phyloP scores from a whole-genome alignment of 352 stramenopile genomes.

The Globisporangium cylindrosporum region DNA sequence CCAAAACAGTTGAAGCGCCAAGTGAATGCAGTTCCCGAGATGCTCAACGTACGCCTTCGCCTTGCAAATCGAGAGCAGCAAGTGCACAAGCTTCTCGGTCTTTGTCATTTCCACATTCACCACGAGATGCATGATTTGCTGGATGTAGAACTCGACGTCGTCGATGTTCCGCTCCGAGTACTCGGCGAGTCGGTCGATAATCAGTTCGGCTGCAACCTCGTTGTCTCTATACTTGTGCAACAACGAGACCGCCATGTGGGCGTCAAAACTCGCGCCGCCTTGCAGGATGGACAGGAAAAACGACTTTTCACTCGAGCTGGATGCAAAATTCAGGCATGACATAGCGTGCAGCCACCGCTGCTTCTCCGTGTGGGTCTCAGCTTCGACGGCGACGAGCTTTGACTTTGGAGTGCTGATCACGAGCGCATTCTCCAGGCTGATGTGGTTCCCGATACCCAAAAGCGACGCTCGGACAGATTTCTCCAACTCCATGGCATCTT shows the following conservation, averaged over 20 bases:
- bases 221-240: constrained; percentile 78
- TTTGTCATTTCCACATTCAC: constrained; percentile 60
- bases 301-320: constrained; percentile 41
- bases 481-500: constrained; percentile 61
- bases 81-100: constrained; percentile 63
- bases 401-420: constrained; percentile 73
- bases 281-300: constrained; percentile 59
- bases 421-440: constrained; percentile 49
- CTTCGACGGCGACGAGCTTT: constrained; percentile 64
- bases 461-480: constrained; percentile 45
- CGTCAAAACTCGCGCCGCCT: constrained; percentile 52
- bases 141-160: constrained; percentile 83
- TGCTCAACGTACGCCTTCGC: constrained; percentile 76
- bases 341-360: constrained; percentile 74
- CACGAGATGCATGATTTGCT: constrained; percentile 73
- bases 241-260: constrained; percentile 61
- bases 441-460: constrained; percentile 30
- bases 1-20: constrained; percentile 73
- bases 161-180: constrained; percentile 71
- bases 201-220: constrained; percentile 48
- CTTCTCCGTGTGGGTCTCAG: constrained; percentile 72
- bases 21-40: constrained; percentile 76
- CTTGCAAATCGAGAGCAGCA: constrained; percentile 79
- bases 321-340: constrained; percentile 60
- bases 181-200: constrained; percentile 59